Percentiles rank a stretch among this genome's conserved stretches.
Evolutionary conservation across 2,329 filamentous ascomycete genomes (phyloP).

Genomic region (Fusarium sp.): DNA sequence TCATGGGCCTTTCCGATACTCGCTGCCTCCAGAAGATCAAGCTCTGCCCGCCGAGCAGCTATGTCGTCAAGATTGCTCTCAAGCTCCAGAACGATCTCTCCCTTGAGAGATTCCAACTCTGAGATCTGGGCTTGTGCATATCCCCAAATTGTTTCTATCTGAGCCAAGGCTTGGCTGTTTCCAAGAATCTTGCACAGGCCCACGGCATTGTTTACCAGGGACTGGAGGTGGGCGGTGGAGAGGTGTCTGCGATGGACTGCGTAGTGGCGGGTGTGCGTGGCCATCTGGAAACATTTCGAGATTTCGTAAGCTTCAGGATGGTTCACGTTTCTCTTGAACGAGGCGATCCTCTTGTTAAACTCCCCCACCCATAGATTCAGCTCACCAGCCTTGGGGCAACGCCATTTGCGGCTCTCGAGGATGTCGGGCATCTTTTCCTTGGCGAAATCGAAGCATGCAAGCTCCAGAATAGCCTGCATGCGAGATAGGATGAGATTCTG

Average conservation of each 20-base stretch:
- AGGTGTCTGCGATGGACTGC: constrained; percentile 15
- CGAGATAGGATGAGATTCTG: constrained; percentile 1
- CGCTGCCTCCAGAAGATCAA: not conserved
- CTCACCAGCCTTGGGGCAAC: constrained; percentile 10
- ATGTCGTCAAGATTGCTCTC: not conserved
- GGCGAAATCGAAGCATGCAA: constrained; percentile 14
- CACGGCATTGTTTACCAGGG: constrained; percentile 1
- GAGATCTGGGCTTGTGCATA: not conserved
- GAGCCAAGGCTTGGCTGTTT: not conserved
- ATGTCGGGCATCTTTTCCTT: not conserved
- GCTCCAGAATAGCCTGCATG: constrained; percentile 11
- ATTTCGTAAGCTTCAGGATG: not conserved
- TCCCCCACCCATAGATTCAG: constrained; percentile 8
- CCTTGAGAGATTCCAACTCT: not conserved
- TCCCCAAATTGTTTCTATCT: not conserved
- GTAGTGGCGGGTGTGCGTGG: constrained; percentile 6
- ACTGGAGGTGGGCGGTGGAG: not conserved
- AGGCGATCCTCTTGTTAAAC: not conserved
- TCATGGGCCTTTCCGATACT: not conserved
- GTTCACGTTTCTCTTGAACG: not conserved
- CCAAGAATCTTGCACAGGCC: not conserved
- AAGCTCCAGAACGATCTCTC: not conserved
- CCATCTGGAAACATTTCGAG: not conserved
- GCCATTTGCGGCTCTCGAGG: not conserved
- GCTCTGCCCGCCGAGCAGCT: not conserved